A percentile compares a stretch with the other conserved stretches of the same genome.
Evolutionary conservation across 208 protist genomes (phyloP).

Genomic region (Tritrichomonas musculus): DNA sequence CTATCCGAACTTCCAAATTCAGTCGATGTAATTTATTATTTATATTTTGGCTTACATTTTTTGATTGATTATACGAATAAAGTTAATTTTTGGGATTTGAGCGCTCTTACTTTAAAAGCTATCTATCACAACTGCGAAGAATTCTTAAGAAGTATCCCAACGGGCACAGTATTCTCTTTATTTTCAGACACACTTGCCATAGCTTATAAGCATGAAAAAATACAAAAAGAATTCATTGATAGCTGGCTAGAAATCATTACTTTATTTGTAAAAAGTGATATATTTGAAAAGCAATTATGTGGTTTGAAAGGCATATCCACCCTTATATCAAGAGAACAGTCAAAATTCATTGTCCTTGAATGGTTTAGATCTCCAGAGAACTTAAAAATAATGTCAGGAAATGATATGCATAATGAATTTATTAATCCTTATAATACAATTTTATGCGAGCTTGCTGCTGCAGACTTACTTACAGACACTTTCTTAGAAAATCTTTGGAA

Average conservation of each 20-base stretch:
- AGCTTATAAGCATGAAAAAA: neutral
- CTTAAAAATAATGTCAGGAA: neutral
- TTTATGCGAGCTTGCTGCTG: neutral
- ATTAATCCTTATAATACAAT: neutral
- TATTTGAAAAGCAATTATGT: neutral
- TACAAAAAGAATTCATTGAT: neutral
- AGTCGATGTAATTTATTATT: no score
- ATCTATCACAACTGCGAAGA: neutral
- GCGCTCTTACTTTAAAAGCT: neutral
- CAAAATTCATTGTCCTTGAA: neutral
- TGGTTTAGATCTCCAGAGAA: neutral
- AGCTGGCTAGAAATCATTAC: neutral
- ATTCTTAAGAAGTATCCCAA: neutral
- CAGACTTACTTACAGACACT: neutral
- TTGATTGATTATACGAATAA: no score
- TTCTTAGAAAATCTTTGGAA: neutral
- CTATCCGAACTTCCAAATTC: no score
- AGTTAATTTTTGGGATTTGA: neutral
- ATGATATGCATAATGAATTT: neutral
- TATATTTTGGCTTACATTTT: no score
- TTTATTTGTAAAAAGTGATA: neutral
- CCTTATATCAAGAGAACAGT: neutral
- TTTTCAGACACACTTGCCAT: neutral
- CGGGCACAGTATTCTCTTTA: neutral
- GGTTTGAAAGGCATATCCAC: neutral